Conservation (phyloP, 2,329 filamentous ascomycete genomes). For the Canariomyces notabilis region DNA sequence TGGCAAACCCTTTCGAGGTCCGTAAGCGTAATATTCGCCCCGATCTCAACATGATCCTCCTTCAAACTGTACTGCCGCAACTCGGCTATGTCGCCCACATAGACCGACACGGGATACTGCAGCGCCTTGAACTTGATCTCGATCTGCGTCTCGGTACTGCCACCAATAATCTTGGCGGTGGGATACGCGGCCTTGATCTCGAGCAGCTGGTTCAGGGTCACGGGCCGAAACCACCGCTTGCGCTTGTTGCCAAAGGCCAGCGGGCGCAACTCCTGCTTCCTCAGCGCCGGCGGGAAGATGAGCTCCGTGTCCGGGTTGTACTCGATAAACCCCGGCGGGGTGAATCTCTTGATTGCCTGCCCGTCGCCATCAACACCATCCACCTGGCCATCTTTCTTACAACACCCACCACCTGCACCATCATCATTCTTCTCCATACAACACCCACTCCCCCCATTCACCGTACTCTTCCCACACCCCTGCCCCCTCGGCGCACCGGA, state of each 20-base stretch:
- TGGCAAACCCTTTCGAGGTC: conserved; percentile 83
- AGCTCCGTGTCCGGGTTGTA: conserved; percentile 92
- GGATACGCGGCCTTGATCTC: conserved; percentile 86
- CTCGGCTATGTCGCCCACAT: conserved; percentile 88
- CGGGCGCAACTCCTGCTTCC: conserved; percentile 75
- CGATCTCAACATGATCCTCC: conserved; percentile 81
- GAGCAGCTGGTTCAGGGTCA: conserved; percentile 78
- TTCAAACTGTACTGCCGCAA: conserved; percentile 75
- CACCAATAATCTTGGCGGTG: conserved; percentile 87
- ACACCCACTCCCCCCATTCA: conserved; percentile 41
- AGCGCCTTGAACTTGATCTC: conserved; percentile 97
- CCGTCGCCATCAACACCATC: conserved; percentile 50
- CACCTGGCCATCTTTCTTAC: conserved; percentile 56
- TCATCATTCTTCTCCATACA: conserved; percentile 23
- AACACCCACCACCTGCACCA: conserved; percentile 53
- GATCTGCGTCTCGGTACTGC: conserved; percentile 95
- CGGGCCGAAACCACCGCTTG: conserved; percentile 89
- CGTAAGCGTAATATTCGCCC: conserved; percentile 87
- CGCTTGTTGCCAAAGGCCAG: conserved; percentile 89
- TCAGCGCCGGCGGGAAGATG: conserved; percentile 84
- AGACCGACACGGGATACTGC: conserved; percentile 84
- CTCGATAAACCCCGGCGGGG: conserved; percentile 85
- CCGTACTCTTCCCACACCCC: conserved; percentile 67
- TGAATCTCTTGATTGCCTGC: conserved; percentile 63
- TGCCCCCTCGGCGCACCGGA: conserved; percentile 31